phyloP scores from a whole-genome alignment of 345 rosid species.

The Eucalyptus polyanthemos region DNA sequence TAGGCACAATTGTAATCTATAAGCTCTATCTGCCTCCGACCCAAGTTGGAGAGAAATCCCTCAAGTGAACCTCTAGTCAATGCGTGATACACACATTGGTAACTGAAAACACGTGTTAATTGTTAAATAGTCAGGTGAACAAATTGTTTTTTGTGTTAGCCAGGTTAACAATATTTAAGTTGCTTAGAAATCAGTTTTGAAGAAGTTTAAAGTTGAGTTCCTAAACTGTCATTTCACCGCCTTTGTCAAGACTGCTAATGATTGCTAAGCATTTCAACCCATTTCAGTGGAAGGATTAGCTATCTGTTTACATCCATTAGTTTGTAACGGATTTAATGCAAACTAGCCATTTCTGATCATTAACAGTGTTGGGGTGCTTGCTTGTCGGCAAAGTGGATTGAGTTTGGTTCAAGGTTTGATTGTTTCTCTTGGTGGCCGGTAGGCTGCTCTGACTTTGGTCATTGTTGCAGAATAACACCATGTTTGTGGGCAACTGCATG shows the following conservation, averaged over 20 bases:
- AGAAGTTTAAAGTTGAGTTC: not conserved
- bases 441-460: not conserved
- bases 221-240: not conserved
- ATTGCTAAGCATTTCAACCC: not conserved
- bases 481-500: not conserved
- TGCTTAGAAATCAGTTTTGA: not conserved
- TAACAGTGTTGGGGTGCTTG: not conserved
- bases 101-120: not conserved
- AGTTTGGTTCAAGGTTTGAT: not conserved
- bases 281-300: too few relatives aligned
- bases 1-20: not conserved
- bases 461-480: not conserved
- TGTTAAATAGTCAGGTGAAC: not conserved
- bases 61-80: not conserved
- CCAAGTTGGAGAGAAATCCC: not conserved
- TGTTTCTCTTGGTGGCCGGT: not conserved
- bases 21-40: not conserved
- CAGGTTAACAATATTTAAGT: not conserved
- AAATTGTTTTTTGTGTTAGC: not conserved
- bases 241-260: not conserved
- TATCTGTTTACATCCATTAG: too few relatives aligned
- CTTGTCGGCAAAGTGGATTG: not conserved
- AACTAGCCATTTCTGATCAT: not conserved
- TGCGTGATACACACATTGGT: not conserved
- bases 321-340: too few relatives aligned